phyloP scores from a whole-genome alignment of 73 alveolate species.

The Effrenium voratum region DNA sequence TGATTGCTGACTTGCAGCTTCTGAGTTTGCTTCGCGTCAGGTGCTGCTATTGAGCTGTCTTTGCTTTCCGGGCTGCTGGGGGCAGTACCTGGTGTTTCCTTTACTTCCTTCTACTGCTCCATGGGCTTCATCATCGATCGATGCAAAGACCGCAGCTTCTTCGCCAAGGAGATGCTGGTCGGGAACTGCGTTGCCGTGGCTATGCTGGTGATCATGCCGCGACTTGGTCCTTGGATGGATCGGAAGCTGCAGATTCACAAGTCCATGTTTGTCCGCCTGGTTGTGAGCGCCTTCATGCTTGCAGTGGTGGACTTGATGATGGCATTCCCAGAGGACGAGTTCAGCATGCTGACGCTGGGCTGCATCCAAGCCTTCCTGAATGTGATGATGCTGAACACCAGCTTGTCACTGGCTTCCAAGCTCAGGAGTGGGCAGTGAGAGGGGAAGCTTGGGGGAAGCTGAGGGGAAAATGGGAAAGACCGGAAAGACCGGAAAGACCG shows the following conservation, averaged over 20 bases:
- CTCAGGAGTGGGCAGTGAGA: no score
- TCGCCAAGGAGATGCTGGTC: slow-evolving; percentile 80
- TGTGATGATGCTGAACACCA: slow-evolving; percentile 48
- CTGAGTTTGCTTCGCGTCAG: no score
- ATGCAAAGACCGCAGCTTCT: slow-evolving; percentile 70
- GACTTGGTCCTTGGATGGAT: neutral
- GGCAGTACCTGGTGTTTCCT: slow-evolving; percentile 65
- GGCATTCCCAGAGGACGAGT: slow-evolving; percentile 54
- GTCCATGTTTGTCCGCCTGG: slow-evolving; percentile 45
- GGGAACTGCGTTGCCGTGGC: slow-evolving; percentile 46
- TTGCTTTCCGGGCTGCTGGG: slow-evolving; percentile 48
- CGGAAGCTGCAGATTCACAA: neutral
- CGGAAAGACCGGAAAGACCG: no score
- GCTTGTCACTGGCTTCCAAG: slow-evolving; percentile 36
- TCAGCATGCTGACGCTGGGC: slow-evolving; percentile 52
- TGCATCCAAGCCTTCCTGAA: slow-evolving; percentile 43
- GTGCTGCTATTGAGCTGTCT: slow-evolving; percentile 68
- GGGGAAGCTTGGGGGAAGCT: no score
- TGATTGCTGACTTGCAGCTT: no score
- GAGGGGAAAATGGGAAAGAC: no score
- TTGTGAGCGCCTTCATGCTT: neutral
- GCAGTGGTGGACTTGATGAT: slow-evolving; percentile 39
- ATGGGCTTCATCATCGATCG: slow-evolving; percentile 70
- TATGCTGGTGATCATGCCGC: slow-evolving; percentile 24
- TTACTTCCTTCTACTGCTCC: slow-evolving; percentile 72